A percentile compares a stretch with the other conserved stretches of the same genome.
These are phyloP conservation scores for Saccharomyces hybrid DNA, from an alignment of 1,139 yeast genomes.

Conservation along the genomic window DNA sequence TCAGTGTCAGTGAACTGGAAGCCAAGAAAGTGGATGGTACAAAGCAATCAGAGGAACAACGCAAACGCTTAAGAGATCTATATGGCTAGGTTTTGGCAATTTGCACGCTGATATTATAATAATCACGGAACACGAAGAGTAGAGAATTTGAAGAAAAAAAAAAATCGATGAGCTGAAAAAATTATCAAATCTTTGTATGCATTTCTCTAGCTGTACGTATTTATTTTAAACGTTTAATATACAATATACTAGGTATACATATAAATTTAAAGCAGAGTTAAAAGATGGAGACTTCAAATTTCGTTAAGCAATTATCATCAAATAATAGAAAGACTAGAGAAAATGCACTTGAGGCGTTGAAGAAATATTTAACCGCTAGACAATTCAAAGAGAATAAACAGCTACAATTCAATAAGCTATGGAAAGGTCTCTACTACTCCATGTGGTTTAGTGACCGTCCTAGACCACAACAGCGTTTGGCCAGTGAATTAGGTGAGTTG, in stretches of 20 bases:
- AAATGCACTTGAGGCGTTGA: constrained; percentile 62
- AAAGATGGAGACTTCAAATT: constrained; percentile 37
- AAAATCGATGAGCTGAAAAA: constrained; percentile 9
- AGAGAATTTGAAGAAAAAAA: constrained; percentile 1
- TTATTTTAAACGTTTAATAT: background rate
- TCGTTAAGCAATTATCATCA: constrained; percentile 79
- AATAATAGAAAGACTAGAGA: constrained; percentile 50
- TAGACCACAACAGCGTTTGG: constrained; percentile 79
- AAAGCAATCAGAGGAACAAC: constrained; percentile 16
- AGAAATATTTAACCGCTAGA: constrained; percentile 45
- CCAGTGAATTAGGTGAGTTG: constrained; percentile 62
- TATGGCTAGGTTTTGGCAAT: constrained; percentile 15
- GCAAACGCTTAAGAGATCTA: constrained; percentile 15
- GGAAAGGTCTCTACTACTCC: constrained; percentile 88
- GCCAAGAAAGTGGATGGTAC: constrained; percentile 23
- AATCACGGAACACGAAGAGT: constrained; percentile 1
- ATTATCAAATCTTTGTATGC: background rate
- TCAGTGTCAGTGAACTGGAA: constrained; percentile 9
- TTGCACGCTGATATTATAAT: background rate
- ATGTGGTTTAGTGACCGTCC: constrained; percentile 98
- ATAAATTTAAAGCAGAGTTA: background rate
- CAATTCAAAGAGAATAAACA: constrained; percentile 36
- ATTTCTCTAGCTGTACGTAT: background rate
- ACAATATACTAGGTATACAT: background rate
- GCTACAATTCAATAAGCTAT: constrained; percentile 67